phyloP scores from a whole-genome alignment of 305 asterid species.

The Plantago coronopus region DNA sequence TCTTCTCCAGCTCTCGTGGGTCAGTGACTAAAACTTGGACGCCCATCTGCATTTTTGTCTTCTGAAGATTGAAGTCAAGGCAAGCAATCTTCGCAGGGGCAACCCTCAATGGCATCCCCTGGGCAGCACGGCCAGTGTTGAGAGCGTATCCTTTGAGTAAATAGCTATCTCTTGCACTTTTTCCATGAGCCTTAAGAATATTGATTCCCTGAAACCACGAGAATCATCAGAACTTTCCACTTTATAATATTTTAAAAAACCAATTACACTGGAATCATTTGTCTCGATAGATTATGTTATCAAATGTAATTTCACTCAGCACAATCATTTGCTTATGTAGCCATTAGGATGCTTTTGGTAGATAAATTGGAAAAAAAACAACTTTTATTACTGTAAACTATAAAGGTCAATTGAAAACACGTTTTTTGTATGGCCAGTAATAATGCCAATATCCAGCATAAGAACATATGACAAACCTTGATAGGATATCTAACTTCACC shows the following conservation, averaged over 20 bases:
- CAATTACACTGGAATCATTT: too few species aligned
- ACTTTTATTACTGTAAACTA: too few species aligned
- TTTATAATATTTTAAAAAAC: constrained; percentile 1
- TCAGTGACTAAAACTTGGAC: constrained; percentile 91
- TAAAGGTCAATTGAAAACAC: constrained; percentile 2
- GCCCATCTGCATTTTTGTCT: constrained; percentile 97
- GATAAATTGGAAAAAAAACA: background rate
- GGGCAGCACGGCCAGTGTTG: constrained; percentile 96
- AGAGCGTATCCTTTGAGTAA: constrained; percentile 90
- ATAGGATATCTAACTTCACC: constrained; percentile 71
- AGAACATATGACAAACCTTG: constrained; percentile 47
- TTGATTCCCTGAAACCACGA: constrained; percentile 69
- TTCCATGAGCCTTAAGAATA: constrained; percentile 94
- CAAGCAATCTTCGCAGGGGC: constrained; percentile 93
- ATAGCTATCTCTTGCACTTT: constrained; percentile 93
- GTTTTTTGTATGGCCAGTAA: too few species aligned
- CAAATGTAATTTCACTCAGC: too few species aligned
- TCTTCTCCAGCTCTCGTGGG: constrained; percentile 95
- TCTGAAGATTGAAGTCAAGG: constrained; percentile 96
- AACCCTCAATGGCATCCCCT: constrained; percentile 94
- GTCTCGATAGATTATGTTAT: too few species aligned
- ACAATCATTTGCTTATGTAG: too few species aligned
- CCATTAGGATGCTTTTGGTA: background rate
- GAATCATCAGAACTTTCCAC: constrained; percentile 19
- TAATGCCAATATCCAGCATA: constrained; percentile 7